Base-by-base conservation (phyloP, 1,284 basidiomycete species). In the Trichosporon coremiiforme region DNA sequence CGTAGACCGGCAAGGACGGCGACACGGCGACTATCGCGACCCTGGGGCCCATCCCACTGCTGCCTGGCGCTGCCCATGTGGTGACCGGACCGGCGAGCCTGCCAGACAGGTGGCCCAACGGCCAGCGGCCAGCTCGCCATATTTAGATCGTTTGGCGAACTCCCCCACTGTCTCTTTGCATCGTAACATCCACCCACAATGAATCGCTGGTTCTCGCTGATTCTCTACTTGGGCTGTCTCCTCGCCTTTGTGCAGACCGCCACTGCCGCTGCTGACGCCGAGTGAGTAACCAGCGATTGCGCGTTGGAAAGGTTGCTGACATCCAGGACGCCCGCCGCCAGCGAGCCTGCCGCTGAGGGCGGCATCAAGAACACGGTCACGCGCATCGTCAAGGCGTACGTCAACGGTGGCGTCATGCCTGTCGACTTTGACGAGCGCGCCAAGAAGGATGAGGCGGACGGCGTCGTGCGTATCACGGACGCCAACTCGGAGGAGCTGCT, bases 361-460 rank as follows among this genome's bases (percentile, higher is more conserved):
- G 57, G 57, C 29, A 33, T 60, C 29, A n/a, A n/a, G 29, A 22
- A 22, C 17, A 33, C 31, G 5, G 17, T n/a, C 20, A 60, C 13
- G 4, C 57, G 57, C 13, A 33, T 33, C 17, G 17, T 33, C 15
- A 60, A 31, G 29, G 29, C 57, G 29, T 60, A 60, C 64, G 35
- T 65, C 8, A 25, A 31, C 12, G 64, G 47, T 6, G 68, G 68
- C 15, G 53, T 35, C 9, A 38, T 45, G 17, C 68, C 68, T 1
- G 17, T 69, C 8, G 68, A 69, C 25, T 41, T 38, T 12, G 65
- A 47, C 1, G 57, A 29, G 15, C 68, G 60, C 13, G 31, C 68
- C 2, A 47, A 45, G 89, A 70, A 92, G 79, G 75, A 94, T 86
- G 70, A 91, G 85, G 15, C 87, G 87, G 84, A 94, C 91, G 22